Evolutionary conservation across 2,329 filamentous ascomycete genomes (phyloP).

Genomic region (Calycina marina): DNA sequence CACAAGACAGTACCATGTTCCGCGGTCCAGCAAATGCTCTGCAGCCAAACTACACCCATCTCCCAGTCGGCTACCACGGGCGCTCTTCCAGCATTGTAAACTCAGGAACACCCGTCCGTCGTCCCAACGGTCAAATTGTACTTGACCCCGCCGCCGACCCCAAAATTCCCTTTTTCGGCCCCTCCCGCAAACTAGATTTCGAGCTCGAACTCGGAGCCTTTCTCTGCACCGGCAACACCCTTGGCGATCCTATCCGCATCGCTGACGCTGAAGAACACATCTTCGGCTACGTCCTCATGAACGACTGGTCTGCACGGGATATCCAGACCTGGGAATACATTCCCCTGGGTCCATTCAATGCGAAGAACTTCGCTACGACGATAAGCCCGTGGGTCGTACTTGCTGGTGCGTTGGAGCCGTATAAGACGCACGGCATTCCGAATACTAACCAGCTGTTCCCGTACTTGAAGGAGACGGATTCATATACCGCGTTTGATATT

Average conservation of each 20-base stretch:
- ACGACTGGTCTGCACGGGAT: constrained; percentile 77
- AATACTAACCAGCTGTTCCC: constrained; percentile 40
- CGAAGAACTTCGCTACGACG: constrained; percentile 70
- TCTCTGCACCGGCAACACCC: constrained; percentile 46
- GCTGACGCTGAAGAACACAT: constrained; percentile 51
- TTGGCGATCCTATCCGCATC: constrained; percentile 50
- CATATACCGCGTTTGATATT: constrained; percentile 52
- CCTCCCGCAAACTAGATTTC: constrained; percentile 56
- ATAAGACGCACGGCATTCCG: constrained; percentile 37
- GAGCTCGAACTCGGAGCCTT: constrained; percentile 72
- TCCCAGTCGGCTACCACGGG: constrained; percentile 73
- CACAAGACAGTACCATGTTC: constrained; percentile 44
- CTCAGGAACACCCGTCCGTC: constrained; percentile 57
- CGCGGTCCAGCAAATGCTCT: constrained; percentile 58
- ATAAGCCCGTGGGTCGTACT: constrained; percentile 71
- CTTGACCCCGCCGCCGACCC: constrained; percentile 44
- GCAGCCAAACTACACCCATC: constrained; percentile 67
- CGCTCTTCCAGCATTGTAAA: constrained; percentile 62
- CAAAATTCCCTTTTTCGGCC: constrained; percentile 47
- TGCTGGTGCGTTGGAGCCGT: constrained; percentile 60
- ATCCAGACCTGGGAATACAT: constrained; percentile 78
- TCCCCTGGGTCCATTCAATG: constrained; percentile 67
- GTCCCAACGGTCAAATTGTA: constrained; percentile 63
- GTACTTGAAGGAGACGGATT: constrained; percentile 47
- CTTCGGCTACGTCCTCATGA: constrained; percentile 71